Base-by-base conservation (phyloP, 2,329 filamentous ascomycete genomes). In the Monilinia aucupariae region DNA sequence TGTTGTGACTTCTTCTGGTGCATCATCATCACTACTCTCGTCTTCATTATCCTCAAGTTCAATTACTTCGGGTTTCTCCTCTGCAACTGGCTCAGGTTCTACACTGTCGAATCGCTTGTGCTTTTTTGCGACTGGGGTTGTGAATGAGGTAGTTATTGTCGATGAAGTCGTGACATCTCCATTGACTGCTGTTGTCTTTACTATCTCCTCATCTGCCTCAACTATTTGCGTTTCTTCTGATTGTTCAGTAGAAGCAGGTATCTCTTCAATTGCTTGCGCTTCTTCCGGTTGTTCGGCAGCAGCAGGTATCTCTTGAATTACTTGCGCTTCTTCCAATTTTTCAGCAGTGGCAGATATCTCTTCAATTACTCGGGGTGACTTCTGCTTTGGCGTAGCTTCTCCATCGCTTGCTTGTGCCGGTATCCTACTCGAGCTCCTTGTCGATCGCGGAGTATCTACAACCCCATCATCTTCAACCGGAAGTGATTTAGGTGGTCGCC, bases 11-110 rank as follows among this genome's bases (percentile, higher is more conserved):
- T 68, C 70, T 59, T 74, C 71, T 48, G 72, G 72, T 13, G 71
- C 71, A 63, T 73, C 72, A 56, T 74, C 69, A 30, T 73, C 72
- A 52, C 70, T 71, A n/a, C 61, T 63, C 34, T 66, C 67, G 6
- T 68, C 68, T 6, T 65, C 66, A 10, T 56, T 34, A 4, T 58
- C 59, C n/a, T 22, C 15, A 7, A 25, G 15, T 3, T 66, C 45
- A 20, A 48, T 48, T 2, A 17, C 39, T 34, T 61, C 59, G 4
- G 51, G 27, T 30, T 60, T 45, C 8, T 34, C 25, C 22, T 61
- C 53, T 27, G 22, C 17, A 20, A 67, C 66, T 37, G 43, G 47
- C 20, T 66, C 61, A 22, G 65, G 55, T 32, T 71, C 68, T 27
- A 69, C 68, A 39, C 67, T 71, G 15, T 58, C 66, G 55, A 72